These are phyloP conservation scores for Fusarium fracticaudum DNA, from an alignment of 2,329 filamentous ascomycete species.

Conservation along the genomic window DNA sequence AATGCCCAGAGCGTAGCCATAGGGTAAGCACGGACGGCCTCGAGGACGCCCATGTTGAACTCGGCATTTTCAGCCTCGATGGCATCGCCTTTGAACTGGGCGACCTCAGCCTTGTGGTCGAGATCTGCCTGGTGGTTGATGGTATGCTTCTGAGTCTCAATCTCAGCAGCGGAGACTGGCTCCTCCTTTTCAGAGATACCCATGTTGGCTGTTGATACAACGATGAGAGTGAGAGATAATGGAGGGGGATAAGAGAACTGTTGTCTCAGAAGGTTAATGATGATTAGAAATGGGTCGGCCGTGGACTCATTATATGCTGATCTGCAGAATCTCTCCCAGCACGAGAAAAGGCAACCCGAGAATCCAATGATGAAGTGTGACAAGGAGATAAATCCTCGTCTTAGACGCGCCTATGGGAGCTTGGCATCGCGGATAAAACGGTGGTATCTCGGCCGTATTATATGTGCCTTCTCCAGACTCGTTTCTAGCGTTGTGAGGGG, in stretches of 20 bases:
- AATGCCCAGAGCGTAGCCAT: neutral
- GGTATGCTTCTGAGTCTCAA: neutral
- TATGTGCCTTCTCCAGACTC: neutral
- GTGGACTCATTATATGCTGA: neutral
- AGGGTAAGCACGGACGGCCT: neutral
- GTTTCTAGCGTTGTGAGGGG: neutral
- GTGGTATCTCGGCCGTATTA: neutral
- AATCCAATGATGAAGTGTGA: neutral
- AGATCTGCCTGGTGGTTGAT: neutral
- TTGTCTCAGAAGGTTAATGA: neutral
- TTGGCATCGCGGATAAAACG: neutral
- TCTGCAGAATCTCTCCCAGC: neutral
- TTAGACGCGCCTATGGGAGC: conserved; percentile 6
- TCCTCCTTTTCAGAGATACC: neutral
- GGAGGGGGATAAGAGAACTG: neutral
- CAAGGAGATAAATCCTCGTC: neutral
- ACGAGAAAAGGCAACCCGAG: neutral
- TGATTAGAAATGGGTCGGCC: neutral
- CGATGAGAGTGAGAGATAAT: neutral
- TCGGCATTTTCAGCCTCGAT: conserved; percentile 1
- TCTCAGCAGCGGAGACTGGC: neutral
- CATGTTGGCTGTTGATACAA: neutral
- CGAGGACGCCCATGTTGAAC: neutral
- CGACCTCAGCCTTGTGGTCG: neutral
- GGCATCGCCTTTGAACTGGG: conserved; percentile 1